These are phyloP conservation scores for Metschnikowia shivogae DNA, from an alignment of 805 yeast genomes.

Conservation along the genomic window DNA sequence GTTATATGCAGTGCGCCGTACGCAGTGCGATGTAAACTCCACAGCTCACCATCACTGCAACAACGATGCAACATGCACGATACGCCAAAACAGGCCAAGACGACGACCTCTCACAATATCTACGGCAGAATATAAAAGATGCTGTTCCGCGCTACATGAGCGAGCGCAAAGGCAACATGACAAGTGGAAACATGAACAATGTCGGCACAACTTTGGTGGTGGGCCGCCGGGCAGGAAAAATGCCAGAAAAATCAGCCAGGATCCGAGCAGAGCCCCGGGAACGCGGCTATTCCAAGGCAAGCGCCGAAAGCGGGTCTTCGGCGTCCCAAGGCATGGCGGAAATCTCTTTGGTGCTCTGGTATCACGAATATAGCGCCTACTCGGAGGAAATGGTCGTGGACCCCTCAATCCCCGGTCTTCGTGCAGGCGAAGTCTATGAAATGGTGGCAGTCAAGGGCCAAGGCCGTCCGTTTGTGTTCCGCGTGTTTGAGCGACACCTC, in stretches of 20 bases:
- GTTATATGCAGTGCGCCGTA: too few relatives aligned
- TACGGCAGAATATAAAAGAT: conserved; percentile 11
- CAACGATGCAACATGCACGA: conserved; percentile 12
- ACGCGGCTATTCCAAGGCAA: conserved; percentile 1
- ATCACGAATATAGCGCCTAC: conserved; percentile 66
- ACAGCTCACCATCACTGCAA: too few relatives aligned
- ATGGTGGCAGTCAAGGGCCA: conserved; percentile 8
- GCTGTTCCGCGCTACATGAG: conserved; percentile 4
- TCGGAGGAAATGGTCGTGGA: conserved; percentile 62
- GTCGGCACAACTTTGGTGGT: conserved; percentile 18
- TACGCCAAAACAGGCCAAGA: background rate
- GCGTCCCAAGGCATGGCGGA: background rate
- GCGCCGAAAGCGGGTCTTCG: background rate
- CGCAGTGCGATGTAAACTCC: too few relatives aligned
- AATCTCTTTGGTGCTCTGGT: conserved; percentile 31
- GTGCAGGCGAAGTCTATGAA: conserved; percentile 76
- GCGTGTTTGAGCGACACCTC: conserved; percentile 9
- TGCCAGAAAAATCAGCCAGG: background rate
- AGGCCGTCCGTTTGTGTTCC: conserved; percentile 11
- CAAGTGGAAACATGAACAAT: conserved; percentile 15
- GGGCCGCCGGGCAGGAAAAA: conserved; percentile 8
- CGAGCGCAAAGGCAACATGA: conserved; percentile 8
- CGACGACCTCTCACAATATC: conserved; percentile 12
- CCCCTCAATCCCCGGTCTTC: conserved; percentile 54
- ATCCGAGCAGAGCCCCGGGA: background rate